Evolutionary conservation across 805 yeast species (phyloP).

Genomic region (Zygosaccharomyces siamensis): DNA sequence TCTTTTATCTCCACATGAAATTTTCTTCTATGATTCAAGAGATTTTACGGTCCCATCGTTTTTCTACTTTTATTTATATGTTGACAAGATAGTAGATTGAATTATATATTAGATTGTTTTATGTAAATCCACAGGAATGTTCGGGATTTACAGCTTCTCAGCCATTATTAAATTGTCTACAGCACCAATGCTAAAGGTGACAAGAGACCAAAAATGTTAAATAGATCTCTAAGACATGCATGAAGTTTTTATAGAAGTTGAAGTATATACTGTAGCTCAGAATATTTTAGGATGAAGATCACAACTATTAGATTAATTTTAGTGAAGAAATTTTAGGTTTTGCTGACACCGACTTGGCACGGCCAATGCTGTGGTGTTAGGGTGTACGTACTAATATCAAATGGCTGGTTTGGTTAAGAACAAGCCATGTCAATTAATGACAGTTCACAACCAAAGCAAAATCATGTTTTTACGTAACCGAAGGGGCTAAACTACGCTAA

Average conservation of each 20-base stretch:
- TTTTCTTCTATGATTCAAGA: neutral
- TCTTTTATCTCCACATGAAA: neutral
- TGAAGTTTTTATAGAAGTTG: neutral
- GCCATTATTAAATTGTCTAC: neutral
- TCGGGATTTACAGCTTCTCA: too few species aligned
- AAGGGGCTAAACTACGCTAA: neutral
- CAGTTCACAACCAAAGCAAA: neutral
- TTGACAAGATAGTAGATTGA: neutral
- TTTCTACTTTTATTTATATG: neutral
- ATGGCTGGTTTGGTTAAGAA: slow-evolving; percentile 2
- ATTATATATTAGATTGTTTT: neutral
- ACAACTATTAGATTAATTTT: neutral
- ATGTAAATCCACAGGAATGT: neutral
- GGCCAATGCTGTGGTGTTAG: neutral
- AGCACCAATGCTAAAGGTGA: neutral
- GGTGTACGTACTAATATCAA: neutral
- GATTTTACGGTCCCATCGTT: neutral
- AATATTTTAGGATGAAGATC: neutral
- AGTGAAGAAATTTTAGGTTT: neutral
- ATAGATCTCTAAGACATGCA: neutral
- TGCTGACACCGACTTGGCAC: neutral
- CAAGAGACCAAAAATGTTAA: neutral
- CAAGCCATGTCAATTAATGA: slow-evolving; percentile 3
- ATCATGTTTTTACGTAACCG: neutral
- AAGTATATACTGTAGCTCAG: neutral